Percentiles rank a stretch among this genome's conserved stretches.
Evolutionary conservation across 352 stramenopile species (phyloP).

Genomic region (Globisporangium echinulatum): DNA sequence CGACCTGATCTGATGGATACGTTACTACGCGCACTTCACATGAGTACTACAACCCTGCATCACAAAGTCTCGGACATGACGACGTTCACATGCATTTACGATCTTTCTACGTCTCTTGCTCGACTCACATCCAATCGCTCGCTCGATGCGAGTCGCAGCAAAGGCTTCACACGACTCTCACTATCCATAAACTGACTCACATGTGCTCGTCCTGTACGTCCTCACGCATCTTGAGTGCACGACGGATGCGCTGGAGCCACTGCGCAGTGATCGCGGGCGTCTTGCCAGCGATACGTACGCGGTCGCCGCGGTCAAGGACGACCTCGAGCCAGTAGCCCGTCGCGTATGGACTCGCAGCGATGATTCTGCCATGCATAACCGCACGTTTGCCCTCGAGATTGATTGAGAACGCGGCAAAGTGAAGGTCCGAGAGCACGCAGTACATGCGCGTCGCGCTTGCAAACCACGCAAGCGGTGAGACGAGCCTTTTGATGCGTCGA

Average conservation of each 20-base stretch:
- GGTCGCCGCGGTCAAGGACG: slow-evolving; percentile 11
- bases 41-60: too few relatives aligned
- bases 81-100: too few relatives aligned
- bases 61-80: too few relatives aligned
- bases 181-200: too few relatives aligned
- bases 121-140: too few relatives aligned
- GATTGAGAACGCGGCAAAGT: slow-evolving; percentile 29
- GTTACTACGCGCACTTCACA: too few relatives aligned
- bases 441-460: slow-evolving; percentile 18
- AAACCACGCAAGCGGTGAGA: slow-evolving; percentile 13
- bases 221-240: not conserved
- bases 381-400: slow-evolving; percentile 37
- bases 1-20: too few relatives aligned
- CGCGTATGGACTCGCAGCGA: slow-evolving; percentile 1
- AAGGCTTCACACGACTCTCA: too few relatives aligned
- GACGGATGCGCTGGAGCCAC: slow-evolving; percentile 11
- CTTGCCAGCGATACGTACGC: slow-evolving; percentile 18
- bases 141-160: too few relatives aligned
- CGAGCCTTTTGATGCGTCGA: slow-evolving; percentile 2
- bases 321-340: slow-evolving; percentile 12
- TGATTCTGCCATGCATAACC: slow-evolving; percentile 25
- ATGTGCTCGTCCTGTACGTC: not conserved
- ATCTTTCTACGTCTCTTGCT: too few relatives aligned
- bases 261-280: slow-evolving; percentile 1
- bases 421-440: slow-evolving; percentile 23